phyloP scores from a whole-genome alignment of 257 asterid species.

The Knoxia roxburghii region DNA sequence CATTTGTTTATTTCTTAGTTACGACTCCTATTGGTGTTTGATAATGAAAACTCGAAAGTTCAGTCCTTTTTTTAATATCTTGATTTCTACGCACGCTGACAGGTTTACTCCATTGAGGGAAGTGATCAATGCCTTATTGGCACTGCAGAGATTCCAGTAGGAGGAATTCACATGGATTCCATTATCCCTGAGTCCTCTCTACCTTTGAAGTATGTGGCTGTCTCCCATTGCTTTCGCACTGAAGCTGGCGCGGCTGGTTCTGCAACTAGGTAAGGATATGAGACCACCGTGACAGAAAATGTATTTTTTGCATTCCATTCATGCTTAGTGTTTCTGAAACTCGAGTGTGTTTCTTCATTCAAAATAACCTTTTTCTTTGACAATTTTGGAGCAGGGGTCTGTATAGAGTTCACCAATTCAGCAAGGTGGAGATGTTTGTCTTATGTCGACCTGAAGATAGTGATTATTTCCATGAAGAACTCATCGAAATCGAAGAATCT shows the following conservation, averaged over 20 bases:
- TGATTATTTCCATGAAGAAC: slow-evolving; percentile 64
- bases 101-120: slow-evolving; percentile 94
- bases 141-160: slow-evolving; percentile 97
- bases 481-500: slow-evolving; percentile 68
- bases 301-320: not conserved
- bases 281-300: not conserved
- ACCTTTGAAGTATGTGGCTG: slow-evolving; percentile 84
- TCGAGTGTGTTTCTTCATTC: slow-evolving; percentile 10
- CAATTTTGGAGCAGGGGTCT: slow-evolving; percentile 64
- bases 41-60: no score
- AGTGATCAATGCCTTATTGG: slow-evolving; percentile 97
- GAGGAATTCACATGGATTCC: slow-evolving; percentile 97
- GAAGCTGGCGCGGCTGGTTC: slow-evolving; percentile 99
- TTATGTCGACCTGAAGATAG: slow-evolving; percentile 90
- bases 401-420: slow-evolving; percentile 93
- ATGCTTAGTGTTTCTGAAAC: no score
- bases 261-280: slow-evolving; percentile 61
- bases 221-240: slow-evolving; percentile 95
- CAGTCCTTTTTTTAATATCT: slow-evolving; percentile 13
- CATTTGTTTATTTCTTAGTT: no score
- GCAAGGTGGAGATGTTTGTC: slow-evolving; percentile 98
- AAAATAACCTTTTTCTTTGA: slow-evolving; percentile 13
- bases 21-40: no score
- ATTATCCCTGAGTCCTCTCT: slow-evolving; percentile 65
- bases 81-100: slow-evolving; percentile 20